Evolutionary conservation across 2,329 filamentous ascomycete genomes (phyloP), one percentile per base, ranked within the genome.

Genomic region (Sclerotinia sclerotiorum): DNA sequence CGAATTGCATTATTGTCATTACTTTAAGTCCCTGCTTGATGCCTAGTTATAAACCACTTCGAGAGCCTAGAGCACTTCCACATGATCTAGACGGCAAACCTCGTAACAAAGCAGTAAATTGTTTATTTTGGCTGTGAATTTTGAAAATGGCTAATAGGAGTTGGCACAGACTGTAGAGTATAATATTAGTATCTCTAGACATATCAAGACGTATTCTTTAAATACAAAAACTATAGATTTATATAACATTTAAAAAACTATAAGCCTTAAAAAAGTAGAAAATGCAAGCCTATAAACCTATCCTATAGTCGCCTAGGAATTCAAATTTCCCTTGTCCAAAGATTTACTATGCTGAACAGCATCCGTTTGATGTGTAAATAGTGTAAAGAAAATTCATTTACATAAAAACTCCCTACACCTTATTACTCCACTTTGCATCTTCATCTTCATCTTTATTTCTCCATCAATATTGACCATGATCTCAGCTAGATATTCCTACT

Each of bases 321-420:
- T 35, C 3, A 29, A n/a, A 35, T 39, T 35, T 13, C 6, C 32
- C 19, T 61, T 48, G 11, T 29, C 42, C 42, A 46, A 15, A 42
- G 39, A 42, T 42, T 42, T 42, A 17, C 39, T 17, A 11, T 42
- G 13, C 39, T 39, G 17, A 32, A 15, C 19, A 10, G 11, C 27
- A 24, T 51, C 21, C 46, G 8, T 39, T 51, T 27, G 21, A 17
- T 62, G 10, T 51, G 19, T 62, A 62, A 24, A 32, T 27, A 48
- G 27, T 49, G 58, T 24, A 49, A 62, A 51, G 29, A 62, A 62
- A 51, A 62, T 21, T 62, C 46, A 62, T 62, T 24, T 62, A 62
- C 58, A 49, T 51, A 39, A 49, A 39, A 49, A 62, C 44, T 51
- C 29, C 58, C 46, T 49, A 27, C 46, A 62, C 29, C 58, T 51